Evolutionary conservation across 176 grass and related monocot species (phyloP), one percentile per base, ranked within the genome.

Genomic region (Oryza brachyantha): DNA sequence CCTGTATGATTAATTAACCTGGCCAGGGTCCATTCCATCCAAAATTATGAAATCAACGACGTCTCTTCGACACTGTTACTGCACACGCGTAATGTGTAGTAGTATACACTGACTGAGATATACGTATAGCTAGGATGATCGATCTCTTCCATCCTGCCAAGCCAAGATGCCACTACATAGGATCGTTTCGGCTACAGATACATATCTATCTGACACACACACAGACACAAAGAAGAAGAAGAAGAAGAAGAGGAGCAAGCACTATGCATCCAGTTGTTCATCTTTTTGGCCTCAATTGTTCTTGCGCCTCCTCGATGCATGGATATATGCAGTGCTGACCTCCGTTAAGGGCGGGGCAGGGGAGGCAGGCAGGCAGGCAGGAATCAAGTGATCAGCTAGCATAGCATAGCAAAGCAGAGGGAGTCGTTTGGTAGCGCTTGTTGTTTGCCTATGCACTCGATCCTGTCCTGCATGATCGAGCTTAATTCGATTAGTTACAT

Each of bases 351-450:
- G 14, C 12, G 25, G 57, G 19, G 3, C 31, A 4, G 31, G 31
- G 3, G 4, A 32, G 31, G 31, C 31, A 16, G 42, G 42, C 42
- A 57, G 42, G 38, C 9, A 63, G 11, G 32, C 29, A 37, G 5
- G 13, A 68, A 14, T 35, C 64, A 57, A 39, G 16, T 28, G 60
- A 77, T n/a, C 29, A 29, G 46, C 5, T 35, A 75, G 22, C 9
- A 11, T 32, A 43, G 41, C 35, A 11, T 5, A 10, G 38, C 8
- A 40, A 28, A 36, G n/a, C n/a, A n/a, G 8, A 1, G 34, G 60
- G 10, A 2, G 28, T 70, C 68, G 73, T 77, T 84, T 34, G 50
- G 8, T 84, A 77, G 73, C 1, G 29, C 48, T 77, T 84, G 81
- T 77, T 61, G 36, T 48, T 48, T 19, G 37, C 21, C 13, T 68